Evolutionary conservation across 169 alveolate species (phyloP), one percentile per base, ranked within the genome.

Genomic region (Babesia gibsoni): DNA sequence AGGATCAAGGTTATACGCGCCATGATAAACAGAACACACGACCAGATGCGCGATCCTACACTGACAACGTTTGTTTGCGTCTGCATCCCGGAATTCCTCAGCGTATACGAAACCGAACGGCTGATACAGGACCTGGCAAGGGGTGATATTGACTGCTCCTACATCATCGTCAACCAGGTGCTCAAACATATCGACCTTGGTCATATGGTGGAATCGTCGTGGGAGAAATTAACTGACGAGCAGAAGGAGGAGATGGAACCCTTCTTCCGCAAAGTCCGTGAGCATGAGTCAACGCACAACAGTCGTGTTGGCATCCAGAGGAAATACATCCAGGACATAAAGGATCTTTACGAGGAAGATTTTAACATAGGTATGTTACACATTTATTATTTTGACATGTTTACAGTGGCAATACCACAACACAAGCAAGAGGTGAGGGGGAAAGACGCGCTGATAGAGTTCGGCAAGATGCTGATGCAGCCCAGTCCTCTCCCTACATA

Each of bases 61-160:
- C 63, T 58, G 65, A 97, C 99, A 12, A 96, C 99, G 6, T 98
- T 98, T 87, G 96, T 98, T 20, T 98, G 99, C 49, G 99, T 98
- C 37, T 96, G 99, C 56, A 96, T 98, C 35, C 99, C 99, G 0
- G 99, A 98, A 88, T 98, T 98, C 80, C 89, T 98, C 61, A 91
- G 98, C 57, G 94, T 98, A 22, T 98, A 96, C 83, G 99, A 98
- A 84, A 98, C 99, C 29, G 99, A 98, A 75, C 81, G 99, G 67
- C 83, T 98, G 52, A 95, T 97, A 18, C 98, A 95, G 49, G 98
- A 96, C 43, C 88, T 98, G 30, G 97, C 98, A 14, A 96, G 93
- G 85, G 92, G 88, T 52, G 91, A 95, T 41, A 96, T 98, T 45
- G 98, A 96, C 81, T 95, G 98, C 67, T 93, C 96, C 41, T 94